Evolutionary conservation across 176 grass and related monocot species (phyloP), one percentile per base, ranked within the genome.

Genomic region (Aechmea fasciata): DNA sequence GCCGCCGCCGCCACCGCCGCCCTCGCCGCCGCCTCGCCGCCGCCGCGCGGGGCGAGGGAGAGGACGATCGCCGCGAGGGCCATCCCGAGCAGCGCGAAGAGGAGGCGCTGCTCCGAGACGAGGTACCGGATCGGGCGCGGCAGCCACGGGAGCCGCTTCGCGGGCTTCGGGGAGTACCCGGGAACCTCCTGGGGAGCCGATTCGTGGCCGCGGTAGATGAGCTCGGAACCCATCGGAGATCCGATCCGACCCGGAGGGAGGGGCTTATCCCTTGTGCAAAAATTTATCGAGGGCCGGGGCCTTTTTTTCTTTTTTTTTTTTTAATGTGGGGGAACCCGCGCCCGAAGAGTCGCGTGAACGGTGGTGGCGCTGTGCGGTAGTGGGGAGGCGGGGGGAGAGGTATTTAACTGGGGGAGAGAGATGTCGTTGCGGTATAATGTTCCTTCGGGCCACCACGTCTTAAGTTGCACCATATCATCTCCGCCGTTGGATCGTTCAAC

Each of bases 11-110:
- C 20, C 55, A 18, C 7, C 17, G 55, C 55, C 20, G 20, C 15
- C 2, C 55, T 10, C 17, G 6, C 55, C 55, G 20, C 20, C 20
- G 10, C 20, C 55, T 19, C 55, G 13, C 1, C 54, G 73, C 69
- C 0, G 75, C 63, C 28, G 48, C 47, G 52, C 33, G 83, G 69
- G 0, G 20, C 67, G 49, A 96, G 28, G 78, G 65, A 52, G 83
- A 96, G 84, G 41, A 96, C 49, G 47, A 80, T 68, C 23, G 82
- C 75, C 52, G 87, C 73, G 50, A 96, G 25, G 71, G 82, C 81
- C 79, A 91, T 91, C 6, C 91, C 91, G 57, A 77, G 77, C 69
- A 96, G 87, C 47, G 85, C 79, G 79, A 96, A 96, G 18, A 83
- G 12, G 51, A 86, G 87, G 73, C 91, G 84, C 51, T 96, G 79